Conservation (phyloP, 2,329 filamentous ascomycete genomes). For the Leptodontidium sp. region DNA sequence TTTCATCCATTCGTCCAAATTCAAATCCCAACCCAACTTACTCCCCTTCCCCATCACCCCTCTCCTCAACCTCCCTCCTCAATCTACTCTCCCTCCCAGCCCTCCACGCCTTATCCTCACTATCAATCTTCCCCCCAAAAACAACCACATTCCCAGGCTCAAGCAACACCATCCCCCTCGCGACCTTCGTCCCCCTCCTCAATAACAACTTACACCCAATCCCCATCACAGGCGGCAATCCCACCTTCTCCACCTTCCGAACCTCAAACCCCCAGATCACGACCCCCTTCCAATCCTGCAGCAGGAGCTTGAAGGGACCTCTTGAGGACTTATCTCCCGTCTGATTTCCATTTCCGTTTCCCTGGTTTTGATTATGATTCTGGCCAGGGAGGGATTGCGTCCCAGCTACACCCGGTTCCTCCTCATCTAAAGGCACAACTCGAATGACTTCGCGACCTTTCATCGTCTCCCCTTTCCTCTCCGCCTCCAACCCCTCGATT, state of each 20-base stretch:
- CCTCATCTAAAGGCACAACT: constrained; percentile 57
- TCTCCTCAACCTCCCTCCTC: constrained; percentile 62
- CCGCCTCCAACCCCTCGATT: constrained; percentile 80
- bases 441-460: constrained; percentile 84
- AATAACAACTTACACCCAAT: constrained; percentile 88
- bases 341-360: no score
- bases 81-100: constrained; percentile 75
- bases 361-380: constrained; percentile 4
- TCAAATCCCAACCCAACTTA: neutral
- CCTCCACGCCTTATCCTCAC: constrained; percentile 80
- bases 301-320: constrained; percentile 77
- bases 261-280: constrained; percentile 79
- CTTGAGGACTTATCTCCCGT: neutral
- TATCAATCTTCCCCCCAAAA: constrained; percentile 88
- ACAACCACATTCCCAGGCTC: constrained; percentile 73
- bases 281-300: constrained; percentile 80
- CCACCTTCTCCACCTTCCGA: constrained; percentile 68
- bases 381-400: constrained; percentile 42
- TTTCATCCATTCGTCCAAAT: no score
- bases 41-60: constrained; percentile 7
- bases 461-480: constrained; percentile 76
- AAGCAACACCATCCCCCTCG: constrained; percentile 81
- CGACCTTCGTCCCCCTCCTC: constrained; percentile 69
- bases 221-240: constrained; percentile 62
- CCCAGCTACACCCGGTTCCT: constrained; percentile 16